Conservation (phyloP, 2,329 filamentous ascomycete species). For the Neofusicoccum parvum region DNA sequence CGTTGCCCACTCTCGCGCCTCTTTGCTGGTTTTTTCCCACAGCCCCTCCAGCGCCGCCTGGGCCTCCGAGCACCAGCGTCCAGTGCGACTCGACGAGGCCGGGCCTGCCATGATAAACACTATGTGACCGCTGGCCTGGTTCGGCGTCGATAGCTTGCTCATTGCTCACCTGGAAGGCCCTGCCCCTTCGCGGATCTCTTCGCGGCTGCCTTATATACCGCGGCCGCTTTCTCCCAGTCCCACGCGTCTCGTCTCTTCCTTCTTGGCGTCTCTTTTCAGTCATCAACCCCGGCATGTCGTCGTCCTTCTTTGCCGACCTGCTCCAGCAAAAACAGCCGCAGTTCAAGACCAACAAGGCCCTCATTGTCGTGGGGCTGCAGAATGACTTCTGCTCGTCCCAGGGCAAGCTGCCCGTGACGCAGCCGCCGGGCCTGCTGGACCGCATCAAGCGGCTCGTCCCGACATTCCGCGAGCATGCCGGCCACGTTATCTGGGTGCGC, state of each 20-base stretch:
- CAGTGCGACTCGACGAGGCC: constrained; percentile 11
- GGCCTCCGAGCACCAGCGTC: constrained; percentile 13
- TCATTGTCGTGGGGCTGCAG: constrained; percentile 85
- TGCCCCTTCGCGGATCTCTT: constrained; percentile 7
- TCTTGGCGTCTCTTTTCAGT: constrained; percentile 3
- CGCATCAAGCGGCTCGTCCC: constrained; percentile 67
- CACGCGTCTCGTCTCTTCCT: neutral
- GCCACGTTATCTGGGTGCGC: constrained; percentile 81
- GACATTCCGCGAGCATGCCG: constrained; percentile 68
- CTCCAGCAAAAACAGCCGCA: constrained; percentile 51
- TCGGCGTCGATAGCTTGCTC: constrained; percentile 13
- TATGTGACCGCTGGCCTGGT: constrained; percentile 17
- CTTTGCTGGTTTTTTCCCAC: constrained; percentile 7
- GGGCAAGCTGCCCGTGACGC: constrained; percentile 67
- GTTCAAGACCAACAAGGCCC: constrained; percentile 65
- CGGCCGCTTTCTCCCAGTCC: neutral
- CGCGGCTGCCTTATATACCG: constrained; percentile 10
- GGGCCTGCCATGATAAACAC: constrained; percentile 18
- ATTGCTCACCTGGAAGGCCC: neutral
- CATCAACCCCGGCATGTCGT: constrained; percentile 35
- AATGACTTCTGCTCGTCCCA: constrained; percentile 78
- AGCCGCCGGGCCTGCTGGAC: constrained; percentile 67
- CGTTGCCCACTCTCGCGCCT: constrained; percentile 16
- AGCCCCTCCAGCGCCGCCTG: constrained; percentile 7
- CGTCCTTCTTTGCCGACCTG: constrained; percentile 42